Evolutionary conservation across 2,329 filamentous ascomycete species (phyloP).

Genomic region (Alternaria solani): DNA sequence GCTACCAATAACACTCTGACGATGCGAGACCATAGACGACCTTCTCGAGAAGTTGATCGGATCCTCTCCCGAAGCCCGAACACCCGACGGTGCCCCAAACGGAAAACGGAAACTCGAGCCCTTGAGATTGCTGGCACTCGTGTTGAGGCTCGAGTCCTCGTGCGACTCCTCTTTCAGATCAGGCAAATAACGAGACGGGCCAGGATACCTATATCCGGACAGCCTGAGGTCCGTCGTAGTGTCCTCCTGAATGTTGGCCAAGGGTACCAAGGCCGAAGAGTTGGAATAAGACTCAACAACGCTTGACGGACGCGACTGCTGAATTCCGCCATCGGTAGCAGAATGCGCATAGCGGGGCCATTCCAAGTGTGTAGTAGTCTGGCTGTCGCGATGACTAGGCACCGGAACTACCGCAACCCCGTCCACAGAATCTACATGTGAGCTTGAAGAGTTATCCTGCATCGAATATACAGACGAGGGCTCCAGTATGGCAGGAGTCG

Average conservation of each 20-base stretch:
- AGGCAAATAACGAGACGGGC: constrained; percentile 47
- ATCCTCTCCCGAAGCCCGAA: constrained; percentile 35
- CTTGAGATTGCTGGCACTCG: constrained; percentile 46
- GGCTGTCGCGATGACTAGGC: constrained; percentile 38
- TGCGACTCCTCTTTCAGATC: constrained; percentile 59
- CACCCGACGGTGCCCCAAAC: constrained; percentile 23
- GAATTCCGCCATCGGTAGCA: not conserved
- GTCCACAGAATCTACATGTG: constrained; percentile 22
- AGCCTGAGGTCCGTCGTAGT: constrained; percentile 46
- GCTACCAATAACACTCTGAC: constrained; percentile 29
- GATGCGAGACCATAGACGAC: constrained; percentile 33
- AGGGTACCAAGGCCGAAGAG: constrained; percentile 3
- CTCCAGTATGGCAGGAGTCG: constrained; percentile 20
- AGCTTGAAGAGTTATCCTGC: constrained; percentile 27
- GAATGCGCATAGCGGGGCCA: constrained; percentile 25
- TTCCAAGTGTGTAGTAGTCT: constrained; percentile 47
- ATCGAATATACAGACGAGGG: constrained; percentile 38
- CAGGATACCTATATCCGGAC: constrained; percentile 43
- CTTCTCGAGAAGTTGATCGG: constrained; percentile 25
- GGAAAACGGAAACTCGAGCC: constrained; percentile 39
- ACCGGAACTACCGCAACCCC: constrained; percentile 18
- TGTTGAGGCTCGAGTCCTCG: constrained; percentile 56
- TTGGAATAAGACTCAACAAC: constrained; percentile 17
- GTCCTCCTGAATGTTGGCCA: constrained; percentile 33
- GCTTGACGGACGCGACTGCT: constrained; percentile 11